Conservation (phyloP, 441 rosid species). For the Erodium texanum region DNA sequence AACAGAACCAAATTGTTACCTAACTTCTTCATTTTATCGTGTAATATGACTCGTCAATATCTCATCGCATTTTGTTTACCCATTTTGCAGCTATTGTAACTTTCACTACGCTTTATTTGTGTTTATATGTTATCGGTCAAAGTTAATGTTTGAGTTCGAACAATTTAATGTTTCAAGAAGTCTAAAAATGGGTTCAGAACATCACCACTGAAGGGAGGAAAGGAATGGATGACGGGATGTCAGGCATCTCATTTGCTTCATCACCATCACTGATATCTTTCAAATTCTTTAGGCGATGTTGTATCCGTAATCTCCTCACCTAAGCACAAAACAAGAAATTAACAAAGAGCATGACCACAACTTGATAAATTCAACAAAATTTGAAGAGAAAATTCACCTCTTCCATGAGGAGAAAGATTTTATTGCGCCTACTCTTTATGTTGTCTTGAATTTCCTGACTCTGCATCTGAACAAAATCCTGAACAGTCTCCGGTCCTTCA, state of each 20-base stretch:
- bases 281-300: slow-evolving; percentile 57
- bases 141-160: not conserved
- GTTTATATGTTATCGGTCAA: not conserved
- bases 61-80: not conserved
- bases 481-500: slow-evolving; percentile 83
- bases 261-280: slow-evolving; percentile 35
- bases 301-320: slow-evolving; percentile 80
- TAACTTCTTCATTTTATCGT: not conserved
- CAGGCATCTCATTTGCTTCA: slow-evolving; percentile 74
- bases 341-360: not conserved
- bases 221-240: slow-evolving; percentile 86
- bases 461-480: slow-evolving; percentile 85
- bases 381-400: slow-evolving; percentile 40
- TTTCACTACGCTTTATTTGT: not conserved
- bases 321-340: slow-evolving; percentile 10
- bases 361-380: not conserved
- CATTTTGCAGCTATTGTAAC: not conserved
- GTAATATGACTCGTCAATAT: not conserved
- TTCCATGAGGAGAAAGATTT: slow-evolving; percentile 94
- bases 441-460: slow-evolving; percentile 68
- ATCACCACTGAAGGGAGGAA: slow-evolving; percentile 68
- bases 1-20: not conserved
- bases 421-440: slow-evolving; percentile 78
- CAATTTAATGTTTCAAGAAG: not conserved
- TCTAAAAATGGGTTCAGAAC: slow-evolving; percentile 6